These are phyloP conservation scores for Diplosphaera chodatii DNA, from an alignment of 139 green algal genomes.

Conservation along the genomic window DNA sequence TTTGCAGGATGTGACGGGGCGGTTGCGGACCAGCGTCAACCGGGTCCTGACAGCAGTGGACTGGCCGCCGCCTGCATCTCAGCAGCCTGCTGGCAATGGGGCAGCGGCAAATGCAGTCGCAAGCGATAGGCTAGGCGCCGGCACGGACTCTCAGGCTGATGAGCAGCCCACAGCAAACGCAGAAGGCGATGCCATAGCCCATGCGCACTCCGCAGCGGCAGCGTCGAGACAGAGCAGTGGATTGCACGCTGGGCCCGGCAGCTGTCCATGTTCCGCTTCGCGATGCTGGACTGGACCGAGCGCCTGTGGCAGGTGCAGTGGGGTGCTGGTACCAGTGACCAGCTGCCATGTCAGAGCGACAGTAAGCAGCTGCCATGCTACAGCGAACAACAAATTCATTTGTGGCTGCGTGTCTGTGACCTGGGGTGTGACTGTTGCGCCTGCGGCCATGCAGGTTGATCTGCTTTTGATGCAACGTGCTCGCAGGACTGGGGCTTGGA, in stretches of 20 bases:
- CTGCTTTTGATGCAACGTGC: neutral
- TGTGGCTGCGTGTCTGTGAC: too few species aligned
- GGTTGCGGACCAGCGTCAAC: neutral
- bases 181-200: neutral
- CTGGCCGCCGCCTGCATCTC: constrained; percentile 10
- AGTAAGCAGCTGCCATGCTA: too few species aligned
- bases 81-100: too few species aligned
- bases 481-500: constrained; percentile 43
- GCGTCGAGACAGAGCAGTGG: neutral
- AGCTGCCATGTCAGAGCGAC: too few species aligned
- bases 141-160: neutral
- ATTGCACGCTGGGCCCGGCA: constrained; percentile 5
- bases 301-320: constrained; percentile 26
- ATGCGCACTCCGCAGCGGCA: too few species aligned
- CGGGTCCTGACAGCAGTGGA: constrained; percentile 28
- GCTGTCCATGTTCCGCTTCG: constrained; percentile 22
- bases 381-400: too few species aligned
- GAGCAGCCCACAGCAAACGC: too few species aligned
- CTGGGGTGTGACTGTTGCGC: too few species aligned
- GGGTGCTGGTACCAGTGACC: too few species aligned
- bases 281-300: constrained; percentile 32
- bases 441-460: too few species aligned
- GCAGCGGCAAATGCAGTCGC: neutral
- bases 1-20: constrained; percentile 7
- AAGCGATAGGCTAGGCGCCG: neutral